Percentiles rank a stretch among this genome's conserved stretches.
These are phyloP conservation scores for Fusarium sp. DNA, from an alignment of 2,329 filamentous ascomycete genomes.

Conservation along the genomic window DNA sequence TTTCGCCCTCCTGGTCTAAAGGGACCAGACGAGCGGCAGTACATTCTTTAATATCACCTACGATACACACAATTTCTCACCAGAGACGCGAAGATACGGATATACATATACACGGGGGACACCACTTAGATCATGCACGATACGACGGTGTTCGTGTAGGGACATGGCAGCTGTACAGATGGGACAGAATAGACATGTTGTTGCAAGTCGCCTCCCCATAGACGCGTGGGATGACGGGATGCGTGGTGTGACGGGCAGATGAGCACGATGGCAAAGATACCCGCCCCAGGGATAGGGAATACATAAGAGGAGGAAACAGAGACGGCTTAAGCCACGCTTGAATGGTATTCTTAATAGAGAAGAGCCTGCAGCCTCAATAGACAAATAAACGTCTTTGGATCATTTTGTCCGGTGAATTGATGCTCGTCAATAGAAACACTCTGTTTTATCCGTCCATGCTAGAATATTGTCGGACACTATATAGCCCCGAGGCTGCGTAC, in stretches of 20 bases:
- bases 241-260: constrained; percentile 23
- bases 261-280: constrained; percentile 31
- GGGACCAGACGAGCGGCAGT: constrained; percentile 24
- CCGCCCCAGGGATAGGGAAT: constrained; percentile 28
- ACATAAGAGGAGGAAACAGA: neutral
- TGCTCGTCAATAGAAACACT: neutral
- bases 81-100: constrained; percentile 12
- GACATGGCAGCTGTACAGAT: constrained; percentile 7
- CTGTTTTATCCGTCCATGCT: no score
- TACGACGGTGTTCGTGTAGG: constrained; percentile 24
- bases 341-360: constrained; percentile 12
- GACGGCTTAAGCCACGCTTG: constrained; percentile 10
- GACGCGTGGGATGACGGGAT: constrained; percentile 14
- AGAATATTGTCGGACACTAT: neutral
- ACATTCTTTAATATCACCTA: constrained; percentile 43
- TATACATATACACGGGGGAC: constrained; percentile 22
- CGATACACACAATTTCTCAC: constrained; percentile 10
- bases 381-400: constrained; percentile 16
- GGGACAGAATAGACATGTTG: constrained; percentile 7
- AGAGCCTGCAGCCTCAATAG: constrained; percentile 20
- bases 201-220: constrained; percentile 12
- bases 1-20: constrained; percentile 39
- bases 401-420: neutral
- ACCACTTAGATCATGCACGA: constrained; percentile 24
- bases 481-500: neutral